phyloP scores from a whole-genome alignment of 2,329 filamentous ascomycete genomes.

The Coleophoma cylindrospora region DNA sequence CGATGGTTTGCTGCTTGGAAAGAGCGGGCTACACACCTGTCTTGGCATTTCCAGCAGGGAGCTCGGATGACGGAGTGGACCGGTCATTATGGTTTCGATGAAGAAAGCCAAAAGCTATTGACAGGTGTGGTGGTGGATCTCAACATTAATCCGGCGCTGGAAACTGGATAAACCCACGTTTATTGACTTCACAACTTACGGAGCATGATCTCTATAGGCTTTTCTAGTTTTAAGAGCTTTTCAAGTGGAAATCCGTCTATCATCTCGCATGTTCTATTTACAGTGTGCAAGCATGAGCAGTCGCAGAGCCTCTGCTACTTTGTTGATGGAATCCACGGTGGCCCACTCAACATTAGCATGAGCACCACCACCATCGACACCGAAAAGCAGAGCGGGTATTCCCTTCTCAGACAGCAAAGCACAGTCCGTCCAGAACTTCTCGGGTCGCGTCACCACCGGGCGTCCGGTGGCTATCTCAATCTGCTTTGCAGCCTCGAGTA shows the following conservation, averaged over 20 bases:
- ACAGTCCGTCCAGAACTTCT: slow-evolving; percentile 44
- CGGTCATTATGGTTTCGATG: background rate
- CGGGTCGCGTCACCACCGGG: background rate
- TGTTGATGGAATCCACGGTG: slow-evolving; percentile 30
- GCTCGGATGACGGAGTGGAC: background rate
- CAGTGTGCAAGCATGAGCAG: background rate
- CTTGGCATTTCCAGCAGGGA: background rate
- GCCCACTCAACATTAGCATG: slow-evolving; percentile 47
- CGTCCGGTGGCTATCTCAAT: background rate
- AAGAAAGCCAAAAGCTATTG: background rate
- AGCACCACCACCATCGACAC: slow-evolving; percentile 41
- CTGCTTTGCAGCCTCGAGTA: background rate
- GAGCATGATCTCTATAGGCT: too few relatives aligned
- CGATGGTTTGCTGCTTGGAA: background rate
- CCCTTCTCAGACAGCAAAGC: slow-evolving; percentile 39
- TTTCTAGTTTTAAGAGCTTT: too few relatives aligned
- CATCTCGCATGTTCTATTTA: background rate
- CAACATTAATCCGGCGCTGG: too few relatives aligned
- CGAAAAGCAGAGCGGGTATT: slow-evolving; percentile 41
- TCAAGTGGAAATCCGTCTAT: too few relatives aligned
- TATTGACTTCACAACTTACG: too few relatives aligned
- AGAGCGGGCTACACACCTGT: background rate
- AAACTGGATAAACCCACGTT: too few relatives aligned
- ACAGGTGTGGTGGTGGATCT: too few relatives aligned
- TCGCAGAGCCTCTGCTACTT: slow-evolving; percentile 1